These are phyloP conservation scores for Trametes sanguinea DNA, from an alignment of 768 basidiomycete species.

Conservation along the genomic window DNA sequence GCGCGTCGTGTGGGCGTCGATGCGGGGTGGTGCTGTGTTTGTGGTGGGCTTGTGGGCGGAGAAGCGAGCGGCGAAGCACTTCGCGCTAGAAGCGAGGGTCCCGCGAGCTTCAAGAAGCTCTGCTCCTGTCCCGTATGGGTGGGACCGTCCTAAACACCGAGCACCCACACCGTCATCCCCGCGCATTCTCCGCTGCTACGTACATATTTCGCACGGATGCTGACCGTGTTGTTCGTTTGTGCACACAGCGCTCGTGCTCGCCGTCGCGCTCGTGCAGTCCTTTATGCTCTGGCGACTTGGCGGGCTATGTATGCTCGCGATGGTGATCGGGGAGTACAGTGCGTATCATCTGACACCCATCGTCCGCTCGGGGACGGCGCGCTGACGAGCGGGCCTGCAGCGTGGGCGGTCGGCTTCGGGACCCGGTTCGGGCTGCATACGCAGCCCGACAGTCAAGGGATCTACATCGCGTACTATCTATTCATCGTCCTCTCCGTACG, in stretches of 20 bases:
- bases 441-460: constrained; percentile 51
- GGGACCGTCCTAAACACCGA: too few species aligned
- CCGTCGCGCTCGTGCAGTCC: constrained; percentile 46
- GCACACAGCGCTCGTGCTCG: constrained; percentile 26
- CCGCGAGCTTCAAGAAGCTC: too few species aligned
- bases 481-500: constrained; percentile 61
- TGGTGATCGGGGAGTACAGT: constrained; percentile 65
- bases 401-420: constrained; percentile 57
- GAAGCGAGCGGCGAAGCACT: too few species aligned
- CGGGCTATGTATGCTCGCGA: constrained; percentile 59
- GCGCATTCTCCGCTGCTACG: too few species aligned
- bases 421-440: constrained; percentile 56
- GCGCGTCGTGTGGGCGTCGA: too few species aligned
- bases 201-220: neutral
- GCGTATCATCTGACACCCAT: constrained; percentile 24
- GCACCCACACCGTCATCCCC: neutral
- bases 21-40: too few species aligned
- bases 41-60: too few species aligned
- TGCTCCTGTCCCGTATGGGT: too few species aligned
- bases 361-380: too few species aligned
- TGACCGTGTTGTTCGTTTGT: constrained; percentile 7
- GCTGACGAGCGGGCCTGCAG: constrained; percentile 33
- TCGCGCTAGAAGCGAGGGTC: too few species aligned
- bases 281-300: constrained; percentile 46
- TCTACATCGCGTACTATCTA: constrained; percentile 59